Base-by-base conservation (phyloP, 176 grass and related monocot genomes). In the Oryza punctata region DNA sequence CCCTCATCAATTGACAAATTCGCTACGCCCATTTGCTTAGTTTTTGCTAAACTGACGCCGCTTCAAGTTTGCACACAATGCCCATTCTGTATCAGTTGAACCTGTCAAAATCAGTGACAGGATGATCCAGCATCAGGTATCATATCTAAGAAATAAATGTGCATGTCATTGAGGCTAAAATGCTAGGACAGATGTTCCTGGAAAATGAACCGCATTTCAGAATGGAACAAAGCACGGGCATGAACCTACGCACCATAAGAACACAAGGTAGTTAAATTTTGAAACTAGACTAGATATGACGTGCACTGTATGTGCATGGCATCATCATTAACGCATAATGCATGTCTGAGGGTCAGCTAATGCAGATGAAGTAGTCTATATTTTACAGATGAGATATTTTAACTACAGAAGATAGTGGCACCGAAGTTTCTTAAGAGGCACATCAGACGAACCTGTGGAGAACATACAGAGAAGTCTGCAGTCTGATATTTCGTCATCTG, bases 401-500 rank as follows among this genome's bases (percentile, higher is more conserved):
- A 26, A 28, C 24, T 72, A 47, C 47, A 47, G 37, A 37, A 23
- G 57, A 24, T 24, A 43, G n/a, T 71, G 23, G 24, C 26, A 75
- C 27, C 8, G 54, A 15, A 24, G 23, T 37, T 28, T 11, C 26
- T 65, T 65, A 43, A 12, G 72, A 49, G 7, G 27, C 2, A 0
- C 69, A 30, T 72, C 37, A 65, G 47, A 30, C 65, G 0, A 77
- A 89, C 77, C 78, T 81, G 52, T 35, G 57, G 38, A 65, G 8
- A 43, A 43, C 63, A 14, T n/a, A 25, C 1, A 19, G 23, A 33
- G 19, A 81, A 61, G 19, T 33, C 35, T 29, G 35, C 19, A 59
- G 25, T 63, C 85, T 69, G 35, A 72, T 37, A 23, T 25, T 85
- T 67, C 47, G 41, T 43, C 61, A 38, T 76, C n/a, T 71, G 72